A percentile compares a stretch with the other conserved stretches of the same genome.
phyloP scores from a whole-genome alignment of 2,329 filamentous ascomycete species.

The Epicoccum sorghinum region DNA sequence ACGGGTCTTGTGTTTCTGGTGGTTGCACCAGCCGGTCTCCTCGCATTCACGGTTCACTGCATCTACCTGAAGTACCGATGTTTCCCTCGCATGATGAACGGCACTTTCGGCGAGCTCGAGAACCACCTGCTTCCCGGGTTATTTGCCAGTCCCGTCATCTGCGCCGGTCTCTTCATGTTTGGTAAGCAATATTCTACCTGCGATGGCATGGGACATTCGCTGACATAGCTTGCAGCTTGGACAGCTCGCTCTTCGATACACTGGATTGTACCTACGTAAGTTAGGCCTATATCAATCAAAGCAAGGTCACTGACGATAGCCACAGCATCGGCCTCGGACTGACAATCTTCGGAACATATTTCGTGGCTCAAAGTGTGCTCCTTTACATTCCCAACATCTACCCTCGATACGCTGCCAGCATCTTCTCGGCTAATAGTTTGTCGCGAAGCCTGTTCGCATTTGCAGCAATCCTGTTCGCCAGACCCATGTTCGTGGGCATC shows the following conservation, averaged over 20 bases:
- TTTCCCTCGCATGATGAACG: slow-evolving; percentile 63
- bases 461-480: slow-evolving; percentile 63
- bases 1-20: slow-evolving; percentile 87
- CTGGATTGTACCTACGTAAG: slow-evolving; percentile 60
- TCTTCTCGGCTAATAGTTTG: slow-evolving; percentile 68
- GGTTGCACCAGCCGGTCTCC: slow-evolving; percentile 72
- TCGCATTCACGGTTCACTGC: slow-evolving; percentile 68
- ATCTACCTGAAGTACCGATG: slow-evolving; percentile 80
- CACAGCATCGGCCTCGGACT: slow-evolving; percentile 53
- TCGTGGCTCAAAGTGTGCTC: slow-evolving; percentile 55
- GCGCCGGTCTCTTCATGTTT: slow-evolving; percentile 68
- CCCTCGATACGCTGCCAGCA: slow-evolving; percentile 54
- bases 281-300: neutral
- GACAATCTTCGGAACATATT: slow-evolving; percentile 51
- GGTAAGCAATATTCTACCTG: slow-evolving; percentile 37
- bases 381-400: slow-evolving; percentile 70
- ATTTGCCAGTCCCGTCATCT: slow-evolving; percentile 60
- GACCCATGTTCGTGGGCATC: slow-evolving; percentile 63
- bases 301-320: neutral
- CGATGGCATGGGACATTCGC: neutral
- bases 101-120: slow-evolving; percentile 73
- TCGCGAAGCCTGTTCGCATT: slow-evolving; percentile 62
- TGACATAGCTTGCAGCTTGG: slow-evolving; percentile 50
- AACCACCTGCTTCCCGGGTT: slow-evolving; percentile 74
- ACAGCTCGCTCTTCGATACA: slow-evolving; percentile 66